These are phyloP conservation scores for Draba incana DNA, from an alignment of 345 rosid genomes.

Conservation along the genomic window DNA sequence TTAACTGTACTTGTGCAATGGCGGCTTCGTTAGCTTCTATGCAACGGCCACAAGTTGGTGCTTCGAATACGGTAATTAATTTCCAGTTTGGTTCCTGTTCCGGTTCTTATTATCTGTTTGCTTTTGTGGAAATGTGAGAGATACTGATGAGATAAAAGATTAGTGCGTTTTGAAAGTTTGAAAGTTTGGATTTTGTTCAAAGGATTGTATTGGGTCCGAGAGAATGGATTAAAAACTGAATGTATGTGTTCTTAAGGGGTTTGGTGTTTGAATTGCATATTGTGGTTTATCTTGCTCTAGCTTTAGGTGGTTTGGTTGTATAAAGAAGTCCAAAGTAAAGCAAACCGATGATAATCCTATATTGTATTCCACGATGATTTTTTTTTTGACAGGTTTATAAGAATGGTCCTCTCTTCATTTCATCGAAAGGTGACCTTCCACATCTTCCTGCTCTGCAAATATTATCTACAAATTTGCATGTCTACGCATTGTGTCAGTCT, in stretches of 20 bases:
- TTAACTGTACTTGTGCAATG: slow-evolving; percentile 50
- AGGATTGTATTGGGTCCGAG: background rate
- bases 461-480: background rate
- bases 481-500: slow-evolving; percentile 14
- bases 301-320: slow-evolving; percentile 12
- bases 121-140: slow-evolving; percentile 21
- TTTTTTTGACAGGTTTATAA: slow-evolving; percentile 72
- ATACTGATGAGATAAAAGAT: background rate
- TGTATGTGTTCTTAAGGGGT: background rate
- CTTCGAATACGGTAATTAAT: slow-evolving; percentile 64
- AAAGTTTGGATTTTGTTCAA: slow-evolving; percentile 19
- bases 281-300: background rate
- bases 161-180: background rate
- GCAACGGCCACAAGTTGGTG: slow-evolving; percentile 70
- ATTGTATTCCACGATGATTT: slow-evolving; percentile 14
- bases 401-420: slow-evolving; percentile 96
- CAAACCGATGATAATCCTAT: background rate
- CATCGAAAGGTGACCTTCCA: slow-evolving; percentile 76
- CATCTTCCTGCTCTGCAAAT: background rate
- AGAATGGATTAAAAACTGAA: background rate
- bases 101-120: slow-evolving; percentile 17
- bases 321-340: background rate
- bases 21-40: slow-evolving; percentile 74
- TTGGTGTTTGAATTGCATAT: background rate
- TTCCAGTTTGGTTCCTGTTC: slow-evolving; percentile 1